phyloP scores from a whole-genome alignment of 306 rosid genomes.

The Begonia masoniana region DNA sequence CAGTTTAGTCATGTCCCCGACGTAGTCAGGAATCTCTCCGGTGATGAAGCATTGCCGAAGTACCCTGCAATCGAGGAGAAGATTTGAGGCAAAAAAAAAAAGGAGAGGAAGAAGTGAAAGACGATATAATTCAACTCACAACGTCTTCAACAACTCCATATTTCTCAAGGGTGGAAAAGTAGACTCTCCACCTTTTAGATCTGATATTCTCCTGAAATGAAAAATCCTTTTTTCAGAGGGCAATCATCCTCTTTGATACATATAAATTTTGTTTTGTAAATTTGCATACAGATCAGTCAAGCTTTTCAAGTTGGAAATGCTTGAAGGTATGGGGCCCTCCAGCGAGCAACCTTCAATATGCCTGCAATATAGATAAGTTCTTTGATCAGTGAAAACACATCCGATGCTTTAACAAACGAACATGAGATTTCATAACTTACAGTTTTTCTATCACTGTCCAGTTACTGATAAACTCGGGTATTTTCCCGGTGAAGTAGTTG shows the following conservation, averaged over 20 bases:
- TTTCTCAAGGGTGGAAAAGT: constrained; percentile 50
- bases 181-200: constrained; percentile 42
- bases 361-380: constrained; percentile 29
- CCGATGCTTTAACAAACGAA: constrained; percentile 6
- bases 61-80: constrained; percentile 35
- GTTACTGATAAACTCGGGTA: constrained; percentile 68
- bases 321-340: constrained; percentile 77
- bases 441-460: constrained; percentile 54
- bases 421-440: constrained; percentile 29
- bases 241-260: constrained; percentile 10
- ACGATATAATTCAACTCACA: constrained; percentile 48
- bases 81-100: neutral
- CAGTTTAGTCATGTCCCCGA: constrained; percentile 44
- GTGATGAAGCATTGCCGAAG: constrained; percentile 50
- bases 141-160: constrained; percentile 47
- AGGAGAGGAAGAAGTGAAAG: constrained; percentile 12
- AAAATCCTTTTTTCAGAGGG: constrained; percentile 2
- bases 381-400: constrained; percentile 1
- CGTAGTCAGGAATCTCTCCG: constrained; percentile 49
- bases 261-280: constrained; percentile 10
- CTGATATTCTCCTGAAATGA: constrained; percentile 75
- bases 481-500: constrained; percentile 61
- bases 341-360: constrained; percentile 68
- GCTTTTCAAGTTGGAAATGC: constrained; percentile 50
- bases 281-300: constrained; percentile 62